These are phyloP conservation scores for Leptodermis oblonga DNA, from an alignment of 257 asterid genomes.

Conservation along the genomic window DNA sequence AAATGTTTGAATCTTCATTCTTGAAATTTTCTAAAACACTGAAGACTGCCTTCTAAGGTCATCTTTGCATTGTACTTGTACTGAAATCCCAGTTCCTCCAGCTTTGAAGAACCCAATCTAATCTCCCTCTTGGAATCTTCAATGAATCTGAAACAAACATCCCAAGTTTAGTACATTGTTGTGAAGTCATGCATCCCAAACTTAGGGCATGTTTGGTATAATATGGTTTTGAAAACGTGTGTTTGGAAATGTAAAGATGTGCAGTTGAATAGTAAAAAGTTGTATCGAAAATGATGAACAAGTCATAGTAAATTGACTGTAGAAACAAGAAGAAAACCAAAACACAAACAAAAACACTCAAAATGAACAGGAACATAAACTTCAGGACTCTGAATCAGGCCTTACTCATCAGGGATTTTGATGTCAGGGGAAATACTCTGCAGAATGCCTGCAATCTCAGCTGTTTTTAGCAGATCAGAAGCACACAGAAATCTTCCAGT, in stretches of 20 bases:
- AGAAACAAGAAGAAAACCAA: no score
- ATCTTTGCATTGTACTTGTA: slow-evolving; percentile 35
- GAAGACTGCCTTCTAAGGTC: slow-evolving; percentile 29
- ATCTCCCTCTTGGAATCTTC: slow-evolving; percentile 45
- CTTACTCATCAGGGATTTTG: slow-evolving; percentile 17
- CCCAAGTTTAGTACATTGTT: neutral
- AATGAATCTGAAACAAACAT: slow-evolving; percentile 29
- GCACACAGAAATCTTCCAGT: slow-evolving; percentile 55
- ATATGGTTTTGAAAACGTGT: no score
- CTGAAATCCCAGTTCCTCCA: slow-evolving; percentile 45
- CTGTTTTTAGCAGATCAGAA: slow-evolving; percentile 31
- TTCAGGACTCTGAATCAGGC: neutral
- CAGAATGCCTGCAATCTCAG: slow-evolving; percentile 39
- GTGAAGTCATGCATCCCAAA: no score
- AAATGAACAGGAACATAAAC: no score
- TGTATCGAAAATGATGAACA: no score
- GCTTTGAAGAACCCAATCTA: slow-evolving; percentile 48
- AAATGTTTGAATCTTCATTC: neutral
- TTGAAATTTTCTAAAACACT: slow-evolving; percentile 29
- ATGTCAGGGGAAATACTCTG: slow-evolving; percentile 23
- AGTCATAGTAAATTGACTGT: no score
- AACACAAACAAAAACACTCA: no score
- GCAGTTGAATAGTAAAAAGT: no score
- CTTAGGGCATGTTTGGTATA: neutral
- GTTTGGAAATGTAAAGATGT: no score